Conservation (phyloP, 495 filamentous ascomycete genomes). For the Talaromyces ruber region DNA sequence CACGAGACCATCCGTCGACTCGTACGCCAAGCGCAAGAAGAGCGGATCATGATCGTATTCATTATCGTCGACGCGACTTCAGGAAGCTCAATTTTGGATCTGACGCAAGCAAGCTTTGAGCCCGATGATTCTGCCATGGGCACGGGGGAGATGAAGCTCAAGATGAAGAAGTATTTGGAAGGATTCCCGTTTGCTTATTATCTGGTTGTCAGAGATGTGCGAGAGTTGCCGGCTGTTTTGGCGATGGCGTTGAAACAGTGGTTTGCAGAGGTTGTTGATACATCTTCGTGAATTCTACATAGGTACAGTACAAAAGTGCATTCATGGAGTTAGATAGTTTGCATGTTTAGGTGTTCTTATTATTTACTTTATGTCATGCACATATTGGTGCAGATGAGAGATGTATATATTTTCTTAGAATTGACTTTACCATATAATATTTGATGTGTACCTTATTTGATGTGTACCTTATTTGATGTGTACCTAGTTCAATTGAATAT, state of each 20-base stretch:
- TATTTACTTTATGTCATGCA: neutral
- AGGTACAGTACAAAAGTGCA: neutral
- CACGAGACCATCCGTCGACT: slow-evolving; percentile 76
- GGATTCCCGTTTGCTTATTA: slow-evolving; percentile 95
- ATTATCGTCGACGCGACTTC: slow-evolving; percentile 82
- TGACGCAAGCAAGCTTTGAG: slow-evolving; percentile 73
- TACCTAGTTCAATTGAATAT: too few species aligned
- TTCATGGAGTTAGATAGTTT: neutral
- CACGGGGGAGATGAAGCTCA: slow-evolving; percentile 55
- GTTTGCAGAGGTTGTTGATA: slow-evolving; percentile 86
- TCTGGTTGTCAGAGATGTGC: slow-evolving; percentile 83
- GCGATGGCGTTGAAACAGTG: slow-evolving; percentile 86
- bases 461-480: too few species aligned
- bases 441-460: too few species aligned
- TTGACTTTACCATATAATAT: slow-evolving; percentile 1
- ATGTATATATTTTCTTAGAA: slow-evolving; percentile 6
- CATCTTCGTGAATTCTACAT: slow-evolving; percentile 24
- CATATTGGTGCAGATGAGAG: neutral
- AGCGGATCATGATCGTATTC: slow-evolving; percentile 96
- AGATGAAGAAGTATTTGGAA: slow-evolving; percentile 84
- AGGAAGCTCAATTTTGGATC: slow-evolving; percentile 63
- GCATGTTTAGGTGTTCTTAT: neutral
- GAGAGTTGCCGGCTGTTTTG: slow-evolving; percentile 80
- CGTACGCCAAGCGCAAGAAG: slow-evolving; percentile 78
- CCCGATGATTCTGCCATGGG: slow-evolving; percentile 36